Evolutionary conservation across 352 stramenopile species (phyloP).

Genomic region (Phytophthora melonis): DNA sequence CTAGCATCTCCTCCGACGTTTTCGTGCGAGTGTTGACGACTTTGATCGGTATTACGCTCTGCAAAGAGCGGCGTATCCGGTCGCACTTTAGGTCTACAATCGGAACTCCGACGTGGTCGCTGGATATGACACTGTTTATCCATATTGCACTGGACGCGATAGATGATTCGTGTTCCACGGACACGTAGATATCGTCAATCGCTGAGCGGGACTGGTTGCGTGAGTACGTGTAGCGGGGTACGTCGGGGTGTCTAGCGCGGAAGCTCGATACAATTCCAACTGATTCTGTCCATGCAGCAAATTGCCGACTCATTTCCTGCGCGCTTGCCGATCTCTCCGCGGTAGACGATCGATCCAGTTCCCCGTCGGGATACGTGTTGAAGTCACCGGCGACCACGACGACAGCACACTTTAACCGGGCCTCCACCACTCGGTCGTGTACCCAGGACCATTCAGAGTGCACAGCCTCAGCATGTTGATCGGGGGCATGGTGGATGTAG

Average conservation of each 20-base stretch:
- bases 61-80: not conserved
- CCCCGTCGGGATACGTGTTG: constrained; percentile 9
- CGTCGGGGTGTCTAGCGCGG: too few relatives aligned
- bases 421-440: not conserved
- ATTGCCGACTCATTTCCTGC: too few relatives aligned
- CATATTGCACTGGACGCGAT: too few relatives aligned
- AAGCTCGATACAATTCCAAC: too few relatives aligned
- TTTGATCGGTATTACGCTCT: not conserved
- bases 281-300: too few relatives aligned
- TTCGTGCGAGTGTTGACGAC: not conserved
- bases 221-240: too few relatives aligned
- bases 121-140: too few relatives aligned
- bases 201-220: too few relatives aligned
- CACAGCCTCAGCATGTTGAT: not conserved
- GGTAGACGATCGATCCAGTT: not conserved
- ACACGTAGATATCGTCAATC: too few relatives aligned
- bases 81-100: not conserved
- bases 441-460: constrained; percentile 3
- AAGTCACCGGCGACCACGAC: constrained; percentile 9
- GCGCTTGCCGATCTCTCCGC: too few relatives aligned
- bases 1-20: not conserved
- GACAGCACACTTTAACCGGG: not conserved
- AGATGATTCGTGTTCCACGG: too few relatives aligned
- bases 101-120: too few relatives aligned
- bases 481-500: constrained; percentile 3